These are phyloP conservation scores for Dujonia santamariae DNA, from an alignment of 1,139 yeast genomes.

Conservation along the genomic window DNA sequence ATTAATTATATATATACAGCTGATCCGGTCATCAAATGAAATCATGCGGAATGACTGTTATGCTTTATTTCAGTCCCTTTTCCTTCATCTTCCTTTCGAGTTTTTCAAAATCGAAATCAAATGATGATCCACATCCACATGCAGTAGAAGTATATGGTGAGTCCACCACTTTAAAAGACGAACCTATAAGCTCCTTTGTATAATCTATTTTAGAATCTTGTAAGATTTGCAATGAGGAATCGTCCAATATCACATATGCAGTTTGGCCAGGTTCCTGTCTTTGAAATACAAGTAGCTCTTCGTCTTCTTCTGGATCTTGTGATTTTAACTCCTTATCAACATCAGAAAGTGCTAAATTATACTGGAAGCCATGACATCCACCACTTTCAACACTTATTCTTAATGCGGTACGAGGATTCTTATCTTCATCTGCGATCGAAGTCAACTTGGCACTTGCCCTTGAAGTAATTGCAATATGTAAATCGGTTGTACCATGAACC, in stretches of 20 bases:
- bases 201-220: slow-evolving; percentile 88
- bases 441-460: slow-evolving; percentile 51
- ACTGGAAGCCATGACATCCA: slow-evolving; percentile 98
- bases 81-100: slow-evolving; percentile 22
- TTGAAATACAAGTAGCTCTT: slow-evolving; percentile 53
- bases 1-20: no score
- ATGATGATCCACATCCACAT: slow-evolving; percentile 97
- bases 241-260: slow-evolving; percentile 75
- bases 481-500: slow-evolving; percentile 33
- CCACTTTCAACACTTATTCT: slow-evolving; percentile 90
- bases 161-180: slow-evolving; percentile 86
- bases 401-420: slow-evolving; percentile 60
- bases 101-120: slow-evolving; percentile 79
- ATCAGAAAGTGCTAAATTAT: slow-evolving; percentile 63
- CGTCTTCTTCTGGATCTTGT: slow-evolving; percentile 30
- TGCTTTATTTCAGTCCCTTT: slow-evolving; percentile 5
- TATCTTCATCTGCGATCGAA: slow-evolving; percentile 54
- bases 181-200: slow-evolving; percentile 90
- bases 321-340: slow-evolving; percentile 41
- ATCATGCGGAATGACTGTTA: no score
- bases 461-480: slow-evolving; percentile 38
- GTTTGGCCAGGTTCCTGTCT: slow-evolving; percentile 34
- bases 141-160: slow-evolving; percentile 88
- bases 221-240: slow-evolving; percentile 73
- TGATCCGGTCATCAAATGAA: no score